Percentiles rank a stretch among this genome's conserved stretches.
Conservation (phyloP, 1,139 yeast genomes). For the Pichia sp. region DNA sequence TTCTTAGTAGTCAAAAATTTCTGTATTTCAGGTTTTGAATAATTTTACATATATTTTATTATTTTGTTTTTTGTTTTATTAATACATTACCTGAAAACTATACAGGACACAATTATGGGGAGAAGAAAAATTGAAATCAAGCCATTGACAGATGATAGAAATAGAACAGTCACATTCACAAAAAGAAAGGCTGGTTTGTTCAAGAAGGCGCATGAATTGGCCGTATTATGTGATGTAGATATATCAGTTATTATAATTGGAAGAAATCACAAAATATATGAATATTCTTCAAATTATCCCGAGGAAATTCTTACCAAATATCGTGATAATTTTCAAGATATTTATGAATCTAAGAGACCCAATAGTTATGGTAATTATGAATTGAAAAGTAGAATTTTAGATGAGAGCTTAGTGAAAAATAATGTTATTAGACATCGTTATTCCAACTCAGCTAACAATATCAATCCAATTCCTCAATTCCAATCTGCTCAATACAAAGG, state of each 20-base stretch:
- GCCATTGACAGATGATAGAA: conserved; percentile 86
- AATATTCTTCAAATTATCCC: conserved; percentile 64
- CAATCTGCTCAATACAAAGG: background rate
- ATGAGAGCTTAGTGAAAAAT: background rate
- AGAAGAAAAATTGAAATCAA: conserved; percentile 93
- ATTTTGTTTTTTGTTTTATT: too few relatives aligned
- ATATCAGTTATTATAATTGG: conserved; percentile 86
- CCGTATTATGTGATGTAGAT: conserved; percentile 89
- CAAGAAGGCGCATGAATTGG: conserved; percentile 91
- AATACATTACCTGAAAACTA: background rate
- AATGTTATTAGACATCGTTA: background rate
- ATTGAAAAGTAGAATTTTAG: conserved; percentile 21
- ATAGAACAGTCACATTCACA: conserved; percentile 81
- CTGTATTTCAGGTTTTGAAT: too few relatives aligned
- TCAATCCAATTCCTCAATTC: background rate
- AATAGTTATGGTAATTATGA: conserved; percentile 36
- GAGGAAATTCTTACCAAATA: conserved; percentile 54
- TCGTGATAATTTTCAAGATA: conserved; percentile 30
- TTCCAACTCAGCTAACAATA: conserved; percentile 3
- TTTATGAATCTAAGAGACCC: conserved; percentile 56
- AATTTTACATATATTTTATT: too few relatives aligned
- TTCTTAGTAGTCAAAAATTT: too few relatives aligned
- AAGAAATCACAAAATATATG: conserved; percentile 55
- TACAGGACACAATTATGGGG: conserved; percentile 55
- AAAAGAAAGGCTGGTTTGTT: conserved; percentile 92